Percentiles rank a stretch among this genome's conserved stretches.
phyloP scores from a whole-genome alignment of 2,329 filamentous ascomycete genomes.

The Microdochium nivale region DNA sequence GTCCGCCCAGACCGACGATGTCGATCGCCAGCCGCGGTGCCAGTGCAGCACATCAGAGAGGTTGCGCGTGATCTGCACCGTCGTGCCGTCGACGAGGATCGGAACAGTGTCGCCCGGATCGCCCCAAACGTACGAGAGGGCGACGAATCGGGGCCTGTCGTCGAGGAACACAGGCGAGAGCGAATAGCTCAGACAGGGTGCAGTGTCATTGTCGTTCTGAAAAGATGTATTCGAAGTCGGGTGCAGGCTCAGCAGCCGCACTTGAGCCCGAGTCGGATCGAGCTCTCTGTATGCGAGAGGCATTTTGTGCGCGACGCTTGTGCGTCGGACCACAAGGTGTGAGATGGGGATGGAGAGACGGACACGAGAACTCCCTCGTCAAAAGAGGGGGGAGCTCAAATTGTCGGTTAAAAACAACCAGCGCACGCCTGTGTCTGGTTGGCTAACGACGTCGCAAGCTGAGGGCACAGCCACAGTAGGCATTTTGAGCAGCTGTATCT shows the following conservation, averaged over 20 bases:
- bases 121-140: conserved; percentile 1
- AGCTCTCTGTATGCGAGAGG: not conserved
- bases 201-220: not conserved
- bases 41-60: conserved; percentile 5
- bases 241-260: not conserved
- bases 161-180: not conserved
- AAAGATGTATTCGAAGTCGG: not conserved
- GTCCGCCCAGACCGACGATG: conserved; percentile 7
- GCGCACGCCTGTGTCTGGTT: too few relatives aligned
- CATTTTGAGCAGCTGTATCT: too few relatives aligned
- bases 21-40: conserved; percentile 1
- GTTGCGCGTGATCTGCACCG: conserved; percentile 1
- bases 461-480: too few relatives aligned
- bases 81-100: not conserved
- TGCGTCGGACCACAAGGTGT: too few relatives aligned
- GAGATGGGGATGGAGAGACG: too few relatives aligned
- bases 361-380: too few relatives aligned
- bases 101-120: not conserved
- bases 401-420: too few relatives aligned
- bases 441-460: too few relatives aligned
- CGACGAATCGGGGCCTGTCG: not conserved
- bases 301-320: too few relatives aligned
- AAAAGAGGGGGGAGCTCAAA: too few relatives aligned
- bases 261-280: not conserved
- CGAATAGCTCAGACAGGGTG: not conserved